Evolutionary conservation across 306 rosid species (phyloP).

Genomic region (Carpinus fangiana): DNA sequence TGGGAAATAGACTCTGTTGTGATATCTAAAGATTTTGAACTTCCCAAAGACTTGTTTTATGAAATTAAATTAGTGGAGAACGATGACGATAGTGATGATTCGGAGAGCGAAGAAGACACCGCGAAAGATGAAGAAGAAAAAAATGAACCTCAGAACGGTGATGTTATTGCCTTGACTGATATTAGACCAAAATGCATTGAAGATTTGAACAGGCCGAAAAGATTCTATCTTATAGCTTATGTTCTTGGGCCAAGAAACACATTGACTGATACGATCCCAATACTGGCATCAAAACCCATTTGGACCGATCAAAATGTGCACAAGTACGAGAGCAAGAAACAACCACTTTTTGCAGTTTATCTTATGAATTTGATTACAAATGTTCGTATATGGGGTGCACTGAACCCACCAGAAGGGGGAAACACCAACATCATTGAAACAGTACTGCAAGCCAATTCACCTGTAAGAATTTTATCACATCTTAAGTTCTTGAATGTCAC

Average conservation of each 20-base stretch:
- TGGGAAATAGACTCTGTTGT: slow-evolving; percentile 7
- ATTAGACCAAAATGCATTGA: slow-evolving; percentile 25
- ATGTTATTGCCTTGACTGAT: slow-evolving; percentile 33
- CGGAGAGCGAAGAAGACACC: background rate
- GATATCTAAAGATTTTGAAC: background rate
- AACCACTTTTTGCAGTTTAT: slow-evolving; percentile 19
- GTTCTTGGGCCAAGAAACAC: background rate
- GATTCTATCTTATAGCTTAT: slow-evolving; percentile 22
- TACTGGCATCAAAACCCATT: slow-evolving; percentile 28
- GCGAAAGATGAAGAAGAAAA: background rate
- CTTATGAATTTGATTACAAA: slow-evolving; percentile 35
- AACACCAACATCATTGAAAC: slow-evolving; percentile 22
- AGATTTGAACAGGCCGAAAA: slow-evolving; percentile 25
- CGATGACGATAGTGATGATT: background rate
- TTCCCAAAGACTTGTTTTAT: slow-evolving; percentile 25
- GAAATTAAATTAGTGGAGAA: background rate
- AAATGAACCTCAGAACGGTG: slow-evolving; percentile 29
- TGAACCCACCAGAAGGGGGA: background rate
- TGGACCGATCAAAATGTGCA: background rate
- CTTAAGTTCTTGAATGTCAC: background rate
- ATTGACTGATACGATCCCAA: background rate
- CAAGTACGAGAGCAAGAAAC: no score
- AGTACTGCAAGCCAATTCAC: slow-evolving; percentile 16
- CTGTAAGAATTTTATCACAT: slow-evolving; percentile 13
- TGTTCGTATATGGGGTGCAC: slow-evolving; percentile 28